Conservation (phyloP, 805 yeast genomes). For the Starmerella stigmatis region DNA sequence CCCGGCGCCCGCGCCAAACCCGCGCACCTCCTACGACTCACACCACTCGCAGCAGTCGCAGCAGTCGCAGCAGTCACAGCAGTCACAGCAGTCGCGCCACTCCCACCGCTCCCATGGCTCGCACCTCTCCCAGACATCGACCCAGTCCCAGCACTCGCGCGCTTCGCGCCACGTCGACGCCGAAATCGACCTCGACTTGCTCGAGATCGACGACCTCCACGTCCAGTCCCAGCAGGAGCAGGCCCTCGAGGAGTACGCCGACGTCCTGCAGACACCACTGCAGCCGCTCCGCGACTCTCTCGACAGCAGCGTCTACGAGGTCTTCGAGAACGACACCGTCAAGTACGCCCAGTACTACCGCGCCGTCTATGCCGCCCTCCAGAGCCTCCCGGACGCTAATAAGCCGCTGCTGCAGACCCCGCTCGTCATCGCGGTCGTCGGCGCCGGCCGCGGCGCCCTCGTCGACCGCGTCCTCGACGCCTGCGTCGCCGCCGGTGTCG, state of each 20-base stretch:
- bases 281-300: slow-evolving; percentile 58
- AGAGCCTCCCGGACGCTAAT: slow-evolving; percentile 18
- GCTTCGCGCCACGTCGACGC: slow-evolving; percentile 16
- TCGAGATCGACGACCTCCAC: not conserved
- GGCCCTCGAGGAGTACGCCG: slow-evolving; percentile 28
- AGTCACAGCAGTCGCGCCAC: not conserved
- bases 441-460: slow-evolving; percentile 84
- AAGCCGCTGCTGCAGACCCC: slow-evolving; percentile 11
- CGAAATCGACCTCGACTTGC: slow-evolving; percentile 6
- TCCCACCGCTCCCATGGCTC: not conserved
- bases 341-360: slow-evolving; percentile 60
- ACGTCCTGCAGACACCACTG: slow-evolving; percentile 48
- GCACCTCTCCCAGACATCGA: not conserved
- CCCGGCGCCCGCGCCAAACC: not conserved
- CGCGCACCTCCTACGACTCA: slow-evolving; percentile 4
- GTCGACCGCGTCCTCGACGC: slow-evolving; percentile 45
- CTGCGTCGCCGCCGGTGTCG: slow-evolving; percentile 24
- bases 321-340: slow-evolving; percentile 57
- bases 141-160: slow-evolving; percentile 5
- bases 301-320: slow-evolving; percentile 48
- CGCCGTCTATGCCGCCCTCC: slow-evolving; percentile 51
- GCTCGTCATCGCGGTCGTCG: slow-evolving; percentile 44
- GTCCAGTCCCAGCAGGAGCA: not conserved
- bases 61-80: not conserved
- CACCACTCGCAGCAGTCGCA: not conserved